Evolutionary conservation across 495 filamentous ascomycete species (phyloP).

Genomic region (Amorphotheca resinae): DNA sequence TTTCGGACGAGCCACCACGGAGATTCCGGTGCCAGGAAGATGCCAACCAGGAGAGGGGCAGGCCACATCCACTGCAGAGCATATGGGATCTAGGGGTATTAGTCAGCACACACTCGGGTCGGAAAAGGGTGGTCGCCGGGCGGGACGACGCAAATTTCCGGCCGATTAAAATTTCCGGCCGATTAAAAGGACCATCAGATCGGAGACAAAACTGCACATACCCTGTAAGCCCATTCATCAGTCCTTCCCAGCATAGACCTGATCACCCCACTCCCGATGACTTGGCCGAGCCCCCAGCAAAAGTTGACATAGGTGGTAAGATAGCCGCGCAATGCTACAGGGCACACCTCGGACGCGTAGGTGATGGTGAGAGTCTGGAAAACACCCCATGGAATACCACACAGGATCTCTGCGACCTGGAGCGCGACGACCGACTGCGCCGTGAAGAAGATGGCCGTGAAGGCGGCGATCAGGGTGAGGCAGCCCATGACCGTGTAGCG

Average conservation of each 20-base stretch:
- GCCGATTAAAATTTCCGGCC: too few species aligned
- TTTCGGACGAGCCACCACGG: slow-evolving; percentile 74
- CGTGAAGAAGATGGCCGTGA: slow-evolving; percentile 68
- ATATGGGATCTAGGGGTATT: slow-evolving; percentile 36
- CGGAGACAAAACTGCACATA: slow-evolving; percentile 24
- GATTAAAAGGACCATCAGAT: background rate
- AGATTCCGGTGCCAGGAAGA: slow-evolving; percentile 60
- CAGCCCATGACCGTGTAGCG: slow-evolving; percentile 56
- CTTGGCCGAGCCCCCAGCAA: slow-evolving; percentile 72
- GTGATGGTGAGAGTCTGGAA: slow-evolving; percentile 71
- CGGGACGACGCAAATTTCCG: too few species aligned
- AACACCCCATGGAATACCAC: slow-evolving; percentile 68
- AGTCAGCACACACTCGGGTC: too few species aligned
- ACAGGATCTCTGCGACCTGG: slow-evolving; percentile 62
- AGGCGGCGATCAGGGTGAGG: slow-evolving; percentile 50
- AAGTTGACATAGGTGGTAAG: slow-evolving; percentile 74
- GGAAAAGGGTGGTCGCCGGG: too few species aligned
- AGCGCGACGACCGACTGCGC: slow-evolving; percentile 56
- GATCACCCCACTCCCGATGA: slow-evolving; percentile 65
- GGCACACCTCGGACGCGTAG: slow-evolving; percentile 71
- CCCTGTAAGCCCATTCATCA: slow-evolving; percentile 53
- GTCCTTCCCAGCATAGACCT: slow-evolving; percentile 44
- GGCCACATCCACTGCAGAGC: slow-evolving; percentile 84
- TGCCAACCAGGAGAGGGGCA: slow-evolving; percentile 56
- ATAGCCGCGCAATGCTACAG: slow-evolving; percentile 58